phyloP scores from a whole-genome alignment of 2,329 filamentous ascomycete genomes.

The Talaromyces sp. region DNA sequence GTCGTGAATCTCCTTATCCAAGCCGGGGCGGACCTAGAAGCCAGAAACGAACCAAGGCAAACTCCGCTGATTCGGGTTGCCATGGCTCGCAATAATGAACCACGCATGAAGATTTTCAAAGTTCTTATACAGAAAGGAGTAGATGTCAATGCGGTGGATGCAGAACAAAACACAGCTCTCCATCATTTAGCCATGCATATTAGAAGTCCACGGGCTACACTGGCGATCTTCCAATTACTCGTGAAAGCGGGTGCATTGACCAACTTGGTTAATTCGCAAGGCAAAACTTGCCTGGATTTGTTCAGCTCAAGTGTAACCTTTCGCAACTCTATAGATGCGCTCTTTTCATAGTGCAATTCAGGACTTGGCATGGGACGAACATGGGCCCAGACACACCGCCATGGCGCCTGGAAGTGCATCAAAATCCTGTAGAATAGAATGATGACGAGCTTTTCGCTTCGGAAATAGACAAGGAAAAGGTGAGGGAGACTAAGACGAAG shows the following conservation, averaged over 20 bases:
- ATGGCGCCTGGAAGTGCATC: no score
- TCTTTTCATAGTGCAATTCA: no score
- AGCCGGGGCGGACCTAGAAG: neutral
- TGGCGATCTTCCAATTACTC: neutral
- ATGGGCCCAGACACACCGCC: no score
- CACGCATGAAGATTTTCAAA: neutral
- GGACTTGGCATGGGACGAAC: no score
- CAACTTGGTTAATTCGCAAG: neutral
- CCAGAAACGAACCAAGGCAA: neutral
- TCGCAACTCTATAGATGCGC: no score
- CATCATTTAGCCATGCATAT: slow-evolving; percentile 3
- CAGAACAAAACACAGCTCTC: neutral
- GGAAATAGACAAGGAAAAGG: no score
- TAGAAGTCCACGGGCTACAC: neutral
- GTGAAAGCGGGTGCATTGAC: slow-evolving; percentile 6
- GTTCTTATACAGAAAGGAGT: neutral
- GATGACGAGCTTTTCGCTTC: no score
- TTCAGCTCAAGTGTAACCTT: neutral
- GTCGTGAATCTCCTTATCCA: neutral
- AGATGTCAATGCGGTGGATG: neutral
- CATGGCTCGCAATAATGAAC: neutral
- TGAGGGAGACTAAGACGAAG: no score
- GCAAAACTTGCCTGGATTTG: slow-evolving; percentile 1
- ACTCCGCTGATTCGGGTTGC: neutral
- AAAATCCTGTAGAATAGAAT: no score